phyloP scores from a whole-genome alignment of 768 basidiomycete genomes.

The Glaciozyma antarctica region DNA sequence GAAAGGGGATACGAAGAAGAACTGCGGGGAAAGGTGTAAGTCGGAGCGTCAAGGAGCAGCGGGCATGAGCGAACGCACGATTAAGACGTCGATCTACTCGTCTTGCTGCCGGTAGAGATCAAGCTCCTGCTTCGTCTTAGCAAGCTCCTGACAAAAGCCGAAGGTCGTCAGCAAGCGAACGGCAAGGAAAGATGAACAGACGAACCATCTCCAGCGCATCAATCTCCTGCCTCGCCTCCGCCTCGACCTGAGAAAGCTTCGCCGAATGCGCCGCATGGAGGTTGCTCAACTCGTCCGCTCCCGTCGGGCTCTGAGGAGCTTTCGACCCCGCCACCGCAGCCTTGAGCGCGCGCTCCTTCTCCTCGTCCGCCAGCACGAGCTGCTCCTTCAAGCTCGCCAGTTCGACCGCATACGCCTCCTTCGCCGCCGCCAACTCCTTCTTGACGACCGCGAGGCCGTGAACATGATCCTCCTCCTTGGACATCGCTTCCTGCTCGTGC shows the following conservation, averaged over 20 bases:
- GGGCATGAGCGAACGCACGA: too few species aligned
- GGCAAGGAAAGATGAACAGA: not conserved
- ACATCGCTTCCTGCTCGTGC: constrained; percentile 39
- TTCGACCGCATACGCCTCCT: constrained; percentile 49
- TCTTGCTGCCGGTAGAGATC: constrained; percentile 15
- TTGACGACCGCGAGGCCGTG: not conserved
- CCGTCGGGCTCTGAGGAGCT: constrained; percentile 46
- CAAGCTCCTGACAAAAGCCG: not conserved
- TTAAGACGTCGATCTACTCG: not conserved
- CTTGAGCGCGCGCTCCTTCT: not conserved
- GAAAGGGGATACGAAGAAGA: too few species aligned
- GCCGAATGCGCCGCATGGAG: constrained; percentile 76
- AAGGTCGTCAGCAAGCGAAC: not conserved
- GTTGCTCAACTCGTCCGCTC: constrained; percentile 65
- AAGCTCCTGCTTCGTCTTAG: constrained; percentile 13
- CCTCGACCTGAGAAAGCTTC: constrained; percentile 64
- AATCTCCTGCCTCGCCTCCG: constrained; percentile 56
- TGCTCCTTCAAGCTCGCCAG: constrained; percentile 53
- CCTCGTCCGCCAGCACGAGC: constrained; percentile 36
- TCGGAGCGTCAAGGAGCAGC: too few species aligned
- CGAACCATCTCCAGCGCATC: constrained; percentile 32
- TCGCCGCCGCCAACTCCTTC: constrained; percentile 50
- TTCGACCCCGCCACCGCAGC: constrained; percentile 10
- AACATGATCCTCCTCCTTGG: constrained; percentile 3
- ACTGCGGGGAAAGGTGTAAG: too few species aligned